These are phyloP conservation scores for Aspergillus diversus DNA, from an alignment of 495 filamentous ascomycete genomes.

Conservation along the genomic window DNA sequence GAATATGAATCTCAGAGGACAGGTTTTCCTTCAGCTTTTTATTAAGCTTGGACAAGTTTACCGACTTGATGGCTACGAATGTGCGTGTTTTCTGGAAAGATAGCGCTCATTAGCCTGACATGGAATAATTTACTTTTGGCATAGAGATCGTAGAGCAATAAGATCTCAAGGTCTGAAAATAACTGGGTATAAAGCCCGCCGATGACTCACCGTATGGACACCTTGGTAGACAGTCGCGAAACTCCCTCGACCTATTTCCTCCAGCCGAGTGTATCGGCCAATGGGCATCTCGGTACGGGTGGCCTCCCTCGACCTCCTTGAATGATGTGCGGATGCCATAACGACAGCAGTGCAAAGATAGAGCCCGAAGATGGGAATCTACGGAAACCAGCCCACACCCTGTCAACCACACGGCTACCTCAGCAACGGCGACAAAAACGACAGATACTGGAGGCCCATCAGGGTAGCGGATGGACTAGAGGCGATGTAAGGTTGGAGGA, in stretches of 20 bases:
- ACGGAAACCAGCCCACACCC: conserved; percentile 30
- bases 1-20: conserved; percentile 89
- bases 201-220: conserved; percentile 72
- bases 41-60: conserved; percentile 85
- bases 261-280: conserved; percentile 74
- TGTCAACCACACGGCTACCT: conserved; percentile 49
- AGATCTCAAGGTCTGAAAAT: background rate
- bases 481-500: conserved; percentile 19
- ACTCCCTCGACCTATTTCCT: conserved; percentile 92
- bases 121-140: background rate
- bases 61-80: conserved; percentile 93
- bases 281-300: conserved; percentile 64
- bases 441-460: conserved; percentile 38
- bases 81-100: conserved; percentile 57
- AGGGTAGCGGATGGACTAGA: conserved; percentile 30
- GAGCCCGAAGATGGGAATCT: conserved; percentile 13
- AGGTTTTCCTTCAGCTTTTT: conserved; percentile 96
- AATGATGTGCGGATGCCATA: conserved; percentile 43
- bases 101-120: background rate
- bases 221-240: conserved; percentile 93
- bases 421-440: conserved; percentile 31
- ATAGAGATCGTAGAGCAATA: background rate
- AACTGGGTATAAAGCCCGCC: background rate
- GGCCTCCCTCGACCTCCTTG: conserved; percentile 50
- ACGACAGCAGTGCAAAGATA: conserved; percentile 26